Conservation (phyloP, 2,329 filamentous ascomycete genomes). For the Hymenotorrendiella dingleyae region DNA sequence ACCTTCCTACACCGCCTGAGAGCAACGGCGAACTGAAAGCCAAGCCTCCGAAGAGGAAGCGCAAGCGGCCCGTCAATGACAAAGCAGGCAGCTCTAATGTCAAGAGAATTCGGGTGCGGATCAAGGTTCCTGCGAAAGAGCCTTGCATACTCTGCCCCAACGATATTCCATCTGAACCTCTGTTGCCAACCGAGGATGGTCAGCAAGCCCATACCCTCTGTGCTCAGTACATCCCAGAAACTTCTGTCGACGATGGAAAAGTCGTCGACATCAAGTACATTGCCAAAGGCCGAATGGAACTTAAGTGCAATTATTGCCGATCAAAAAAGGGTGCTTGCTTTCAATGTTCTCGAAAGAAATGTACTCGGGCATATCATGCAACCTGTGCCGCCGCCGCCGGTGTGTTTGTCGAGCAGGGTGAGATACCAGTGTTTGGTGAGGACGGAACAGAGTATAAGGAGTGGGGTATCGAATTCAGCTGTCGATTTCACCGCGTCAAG, state of each 20-base stretch:
- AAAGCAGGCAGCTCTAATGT: slow-evolving; percentile 38
- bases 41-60: slow-evolving; percentile 57
- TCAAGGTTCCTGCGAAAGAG: slow-evolving; percentile 63
- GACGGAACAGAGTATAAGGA: slow-evolving; percentile 91
- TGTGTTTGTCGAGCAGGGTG: slow-evolving; percentile 82
- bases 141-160: slow-evolving; percentile 93
- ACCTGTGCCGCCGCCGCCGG: slow-evolving; percentile 91
- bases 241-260: slow-evolving; percentile 70
- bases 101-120: slow-evolving; percentile 72
- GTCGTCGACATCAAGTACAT: slow-evolving; percentile 77
- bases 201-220: slow-evolving; percentile 83
- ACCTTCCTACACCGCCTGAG: slow-evolving; percentile 70
- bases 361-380: slow-evolving; percentile 86
- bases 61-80: slow-evolving; percentile 52
- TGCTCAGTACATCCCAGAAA: slow-evolving; percentile 87
- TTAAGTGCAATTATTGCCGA: slow-evolving; percentile 92
- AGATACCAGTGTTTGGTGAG: slow-evolving; percentile 80
- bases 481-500: slow-evolving; percentile 87
- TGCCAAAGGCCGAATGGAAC: slow-evolving; percentile 77
- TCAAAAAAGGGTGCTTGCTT: slow-evolving; percentile 95
- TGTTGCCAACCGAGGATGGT: slow-evolving; percentile 76
- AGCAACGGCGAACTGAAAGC: slow-evolving; percentile 65
- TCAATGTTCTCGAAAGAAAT: slow-evolving; percentile 94
- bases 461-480: slow-evolving; percentile 87
- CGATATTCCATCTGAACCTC: slow-evolving; percentile 70